These are phyloP conservation scores for Colletotrichum sp. DNA, from an alignment of 2,329 filamentous ascomycete species.

Conservation along the genomic window DNA sequence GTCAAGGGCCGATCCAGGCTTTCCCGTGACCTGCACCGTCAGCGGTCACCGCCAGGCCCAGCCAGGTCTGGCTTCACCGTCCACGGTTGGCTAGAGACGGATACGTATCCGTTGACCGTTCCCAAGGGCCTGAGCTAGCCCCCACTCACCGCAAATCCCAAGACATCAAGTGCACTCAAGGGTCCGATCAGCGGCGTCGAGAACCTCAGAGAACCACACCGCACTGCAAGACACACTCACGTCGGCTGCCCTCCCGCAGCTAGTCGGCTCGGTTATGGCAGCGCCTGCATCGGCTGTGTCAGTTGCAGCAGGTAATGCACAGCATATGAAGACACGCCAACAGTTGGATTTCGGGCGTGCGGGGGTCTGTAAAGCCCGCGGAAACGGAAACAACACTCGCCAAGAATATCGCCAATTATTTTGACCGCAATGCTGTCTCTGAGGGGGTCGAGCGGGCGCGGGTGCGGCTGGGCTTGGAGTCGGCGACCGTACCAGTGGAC, in stretches of 20 bases:
- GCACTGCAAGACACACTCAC: not conserved
- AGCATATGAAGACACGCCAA: not conserved
- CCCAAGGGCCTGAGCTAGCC: not conserved
- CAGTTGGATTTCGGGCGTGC: not conserved
- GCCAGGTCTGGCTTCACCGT: not conserved
- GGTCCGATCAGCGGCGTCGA: constrained; percentile 17
- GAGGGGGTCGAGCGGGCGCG: not conserved
- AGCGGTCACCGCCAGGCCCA: not conserved
- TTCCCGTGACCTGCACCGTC: not conserved
- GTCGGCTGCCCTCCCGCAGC: not conserved
- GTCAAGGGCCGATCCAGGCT: not conserved
- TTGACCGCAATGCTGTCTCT: not conserved
- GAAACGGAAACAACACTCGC: not conserved
- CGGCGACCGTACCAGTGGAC: not conserved
- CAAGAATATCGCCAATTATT: not conserved
- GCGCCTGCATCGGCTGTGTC: not conserved
- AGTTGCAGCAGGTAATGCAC: not conserved
- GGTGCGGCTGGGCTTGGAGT: not conserved
- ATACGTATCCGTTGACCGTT: not conserved
- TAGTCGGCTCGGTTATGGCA: not conserved
- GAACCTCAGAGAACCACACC: not conserved
- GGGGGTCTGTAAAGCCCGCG: not conserved
- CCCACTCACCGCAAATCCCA: not conserved
- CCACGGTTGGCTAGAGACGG: not conserved
- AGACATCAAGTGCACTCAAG: not conserved